These are phyloP conservation scores for Adansonia grandidieri DNA, from an alignment of 441 rosid genomes.

Conservation along the genomic window DNA sequence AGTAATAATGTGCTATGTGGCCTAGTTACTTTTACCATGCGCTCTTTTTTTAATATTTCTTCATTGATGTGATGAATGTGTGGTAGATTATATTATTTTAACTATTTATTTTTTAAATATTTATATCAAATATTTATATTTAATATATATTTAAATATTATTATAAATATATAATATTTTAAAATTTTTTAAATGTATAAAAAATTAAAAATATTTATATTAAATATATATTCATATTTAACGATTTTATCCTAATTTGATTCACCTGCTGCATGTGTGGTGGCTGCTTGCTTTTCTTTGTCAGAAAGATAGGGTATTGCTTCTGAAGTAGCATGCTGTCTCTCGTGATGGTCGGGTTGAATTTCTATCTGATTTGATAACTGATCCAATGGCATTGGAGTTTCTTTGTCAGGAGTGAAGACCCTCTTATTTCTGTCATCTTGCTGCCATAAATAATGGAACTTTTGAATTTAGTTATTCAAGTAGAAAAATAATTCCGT, in stretches of 20 bases:
- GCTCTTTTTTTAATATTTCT: background rate
- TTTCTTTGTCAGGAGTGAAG: background rate
- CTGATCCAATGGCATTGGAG: background rate
- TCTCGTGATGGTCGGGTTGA: background rate
- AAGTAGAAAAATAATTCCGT: background rate
- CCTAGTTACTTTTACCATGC: background rate
- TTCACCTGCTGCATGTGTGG: background rate
- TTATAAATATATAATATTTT: too few relatives aligned
- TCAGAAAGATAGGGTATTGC: slow-evolving; percentile 4
- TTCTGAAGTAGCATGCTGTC: background rate
- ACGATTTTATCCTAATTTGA: too few relatives aligned
- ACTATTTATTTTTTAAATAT: too few relatives aligned
- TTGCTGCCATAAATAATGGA: slow-evolving; percentile 3
- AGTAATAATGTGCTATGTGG: background rate
- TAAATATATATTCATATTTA: too few relatives aligned
- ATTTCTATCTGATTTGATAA: background rate
- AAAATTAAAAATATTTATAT: too few relatives aligned
- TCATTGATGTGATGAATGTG: slow-evolving; percentile 17
- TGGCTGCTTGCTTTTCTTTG: background rate
- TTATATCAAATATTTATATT: too few relatives aligned
- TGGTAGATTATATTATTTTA: background rate
- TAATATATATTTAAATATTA: too few relatives aligned
- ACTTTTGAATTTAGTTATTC: background rate
- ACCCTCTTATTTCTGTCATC: slow-evolving; percentile 6
- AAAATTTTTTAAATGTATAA: too few relatives aligned